Conservation (phyloP, 495 filamentous ascomycete genomes). For the Recurvomyces mirabilis region DNA sequence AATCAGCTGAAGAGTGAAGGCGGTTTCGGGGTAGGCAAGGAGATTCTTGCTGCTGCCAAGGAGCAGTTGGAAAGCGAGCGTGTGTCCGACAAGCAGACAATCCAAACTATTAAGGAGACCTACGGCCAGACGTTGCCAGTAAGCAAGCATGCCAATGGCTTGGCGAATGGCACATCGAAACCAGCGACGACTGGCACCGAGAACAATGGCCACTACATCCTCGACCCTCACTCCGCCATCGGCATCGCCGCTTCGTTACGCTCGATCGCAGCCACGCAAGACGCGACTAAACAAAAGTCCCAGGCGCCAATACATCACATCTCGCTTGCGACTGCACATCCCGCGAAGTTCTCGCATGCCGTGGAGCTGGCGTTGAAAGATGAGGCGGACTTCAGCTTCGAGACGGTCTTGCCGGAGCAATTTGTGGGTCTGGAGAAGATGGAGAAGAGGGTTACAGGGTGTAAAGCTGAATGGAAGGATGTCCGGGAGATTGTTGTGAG, state of each 20-base stretch:
- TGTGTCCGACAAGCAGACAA: conserved; percentile 66
- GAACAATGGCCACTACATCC: conserved; percentile 53
- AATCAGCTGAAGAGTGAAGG: conserved; percentile 62
- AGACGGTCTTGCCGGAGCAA: conserved; percentile 64
- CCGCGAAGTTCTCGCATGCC: conserved; percentile 78
- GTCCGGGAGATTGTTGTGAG: conserved; percentile 46
- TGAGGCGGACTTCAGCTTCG: conserved; percentile 57
- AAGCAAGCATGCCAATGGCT: conserved; percentile 13
- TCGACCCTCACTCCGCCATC: conserved; percentile 87
- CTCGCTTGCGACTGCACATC: conserved; percentile 81
- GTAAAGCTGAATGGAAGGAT: conserved; percentile 37
- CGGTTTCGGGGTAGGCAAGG: conserved; percentile 63
- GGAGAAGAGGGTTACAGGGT: conserved; percentile 33
- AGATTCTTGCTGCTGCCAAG: conserved; percentile 53
- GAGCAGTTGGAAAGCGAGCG: conserved; percentile 70
- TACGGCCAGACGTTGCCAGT: conserved; percentile 38
- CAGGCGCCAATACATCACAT: conserved; percentile 48
- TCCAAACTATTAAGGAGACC: conserved; percentile 56
- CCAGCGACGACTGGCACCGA: conserved; percentile 27
- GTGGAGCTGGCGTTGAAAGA: conserved; percentile 63
- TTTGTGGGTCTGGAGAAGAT: conserved; percentile 60
- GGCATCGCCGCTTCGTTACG: conserved; percentile 63
- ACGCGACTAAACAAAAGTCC: conserved; percentile 26
- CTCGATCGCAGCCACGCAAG: conserved; percentile 35
- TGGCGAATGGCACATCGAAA: conserved; percentile 16